Conservation (phyloP, 495 filamentous ascomycete genomes). For the Xylaria scruposa region DNA sequence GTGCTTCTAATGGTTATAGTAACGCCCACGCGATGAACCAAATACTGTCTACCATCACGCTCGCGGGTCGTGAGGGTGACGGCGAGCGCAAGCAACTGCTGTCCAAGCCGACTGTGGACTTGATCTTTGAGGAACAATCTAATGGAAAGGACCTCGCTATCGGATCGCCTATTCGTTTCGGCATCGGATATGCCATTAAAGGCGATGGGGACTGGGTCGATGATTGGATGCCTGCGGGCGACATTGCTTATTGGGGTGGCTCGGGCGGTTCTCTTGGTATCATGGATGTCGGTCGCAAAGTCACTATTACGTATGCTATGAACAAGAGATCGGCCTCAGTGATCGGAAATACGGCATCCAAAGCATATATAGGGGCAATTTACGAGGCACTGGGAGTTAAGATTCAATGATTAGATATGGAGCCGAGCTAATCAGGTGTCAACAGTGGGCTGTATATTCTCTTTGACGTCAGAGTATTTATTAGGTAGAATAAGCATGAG, state of each 20-base stretch:
- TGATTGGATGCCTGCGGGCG: slow-evolving; percentile 40
- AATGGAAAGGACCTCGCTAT: slow-evolving; percentile 45
- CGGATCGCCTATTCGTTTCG: slow-evolving; percentile 38
- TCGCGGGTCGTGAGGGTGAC: slow-evolving; percentile 18
- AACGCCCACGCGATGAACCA: slow-evolving; percentile 28
- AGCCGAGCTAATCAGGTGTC: not conserved
- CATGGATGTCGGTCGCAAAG: slow-evolving; percentile 50
- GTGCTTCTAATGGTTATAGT: slow-evolving; percentile 24
- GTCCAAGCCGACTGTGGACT: slow-evolving; percentile 41
- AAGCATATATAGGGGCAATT: slow-evolving; percentile 45
- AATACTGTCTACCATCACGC: slow-evolving; percentile 26
- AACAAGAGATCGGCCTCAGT: slow-evolving; percentile 47
- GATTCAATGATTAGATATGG: not conserved
- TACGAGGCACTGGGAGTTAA: slow-evolving; percentile 42
- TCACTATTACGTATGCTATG: slow-evolving; percentile 55
- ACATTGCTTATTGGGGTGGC: slow-evolving; percentile 51
- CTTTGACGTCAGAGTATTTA: not conserved
- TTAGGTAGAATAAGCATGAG: not conserved
- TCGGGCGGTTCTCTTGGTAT: slow-evolving; percentile 52
- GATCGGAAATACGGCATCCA: slow-evolving; percentile 36
- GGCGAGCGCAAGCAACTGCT: slow-evolving; percentile 29
- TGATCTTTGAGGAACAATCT: slow-evolving; percentile 49
- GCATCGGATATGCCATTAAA: slow-evolving; percentile 47
- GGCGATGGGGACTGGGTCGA: slow-evolving; percentile 28
- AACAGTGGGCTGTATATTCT: not conserved